Base-by-base conservation (phyloP, 768 basidiomycete species). In the Tephrocybe sp. region DNA sequence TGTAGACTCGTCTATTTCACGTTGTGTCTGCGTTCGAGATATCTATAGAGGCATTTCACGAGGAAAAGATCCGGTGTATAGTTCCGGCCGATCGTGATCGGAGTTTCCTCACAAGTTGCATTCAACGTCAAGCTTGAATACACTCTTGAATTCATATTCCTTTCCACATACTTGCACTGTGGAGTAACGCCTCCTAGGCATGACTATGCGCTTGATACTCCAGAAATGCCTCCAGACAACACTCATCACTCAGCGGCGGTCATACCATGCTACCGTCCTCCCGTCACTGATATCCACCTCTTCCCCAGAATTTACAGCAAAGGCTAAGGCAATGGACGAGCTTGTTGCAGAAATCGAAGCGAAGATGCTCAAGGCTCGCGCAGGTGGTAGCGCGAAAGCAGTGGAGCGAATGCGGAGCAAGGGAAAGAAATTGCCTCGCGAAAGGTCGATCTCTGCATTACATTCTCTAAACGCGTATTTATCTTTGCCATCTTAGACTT, bases 391-490 rank as follows among this genome's bases (percentile, higher is more conserved):
- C 19, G 57, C 72, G 11, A 91, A 85, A 64, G 87, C 90, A 21
- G 79, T 80, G 26, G 83, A 85, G 53, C 76, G 87, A 28, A 89
- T 91, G 84, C 72, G 76, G 58, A 79, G 72, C 60, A 85, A 84
- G 63, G 88, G 92, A 1, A 95, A 95, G 76, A 82, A 79, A 59
- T 68, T 93, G 11, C 92, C 92, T 22, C 74, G 92, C 59, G 90
- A 92, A 74, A 77, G 92, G 92, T 91, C 34, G 53, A 76, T 59
- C 19, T 45, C 25, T 49, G 41, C 34, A 36, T 38, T 34, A 9
- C 41, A 24, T 50, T 16, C 8, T 27, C 5, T n/a, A 28, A 19
- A 16, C 31, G 38, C 24, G 9, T 15, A 40, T 49, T 41, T 15
- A 40, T 42, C 15, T 43, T 37, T 32, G 35, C 25, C 27, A 31